Percentiles rank a stretch among this genome's conserved stretches.
These are phyloP conservation scores for Gossypium arboreum DNA, from an alignment of 345 rosid genomes.

Conservation along the genomic window DNA sequence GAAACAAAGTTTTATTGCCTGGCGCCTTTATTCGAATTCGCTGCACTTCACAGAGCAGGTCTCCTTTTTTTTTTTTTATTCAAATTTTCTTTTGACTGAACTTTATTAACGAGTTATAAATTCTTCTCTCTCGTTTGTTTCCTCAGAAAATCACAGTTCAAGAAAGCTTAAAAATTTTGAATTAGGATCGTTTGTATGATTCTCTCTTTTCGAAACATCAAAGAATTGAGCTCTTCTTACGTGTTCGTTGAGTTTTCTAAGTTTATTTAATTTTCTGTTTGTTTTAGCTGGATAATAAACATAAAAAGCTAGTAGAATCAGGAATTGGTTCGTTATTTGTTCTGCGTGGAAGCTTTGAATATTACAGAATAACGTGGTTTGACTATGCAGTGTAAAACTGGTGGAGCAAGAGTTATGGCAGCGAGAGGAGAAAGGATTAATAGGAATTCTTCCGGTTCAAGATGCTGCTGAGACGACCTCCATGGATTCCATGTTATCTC, in stretches of 20 bases:
- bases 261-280: background rate
- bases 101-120: background rate
- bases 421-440: constrained; percentile 90
- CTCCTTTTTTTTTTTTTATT: background rate
- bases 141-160: background rate
- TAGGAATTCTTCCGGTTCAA: constrained; percentile 93
- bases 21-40: constrained; percentile 99
- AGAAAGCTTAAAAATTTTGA: background rate
- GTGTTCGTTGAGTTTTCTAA: background rate
- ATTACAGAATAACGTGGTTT: background rate
- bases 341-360: constrained; percentile 7
- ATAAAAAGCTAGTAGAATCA: background rate
- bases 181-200: background rate
- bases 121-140: constrained; percentile 16
- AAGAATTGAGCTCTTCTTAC: too few relatives aligned
- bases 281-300: background rate
- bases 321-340: constrained; percentile 16
- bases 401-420: constrained; percentile 99
- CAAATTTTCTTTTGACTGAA: background rate
- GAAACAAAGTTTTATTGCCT: constrained; percentile 94
- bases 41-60: constrained; percentile 97
- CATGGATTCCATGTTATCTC: constrained; percentile 46
- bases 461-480: constrained; percentile 65
- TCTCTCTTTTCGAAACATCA: background rate
- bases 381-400: constrained; percentile 61